A percentile compares a stretch with the other conserved stretches of the same genome.
Conservation (phyloP, 2,329 filamentous ascomycete species). For the Myotisia sp. region DNA sequence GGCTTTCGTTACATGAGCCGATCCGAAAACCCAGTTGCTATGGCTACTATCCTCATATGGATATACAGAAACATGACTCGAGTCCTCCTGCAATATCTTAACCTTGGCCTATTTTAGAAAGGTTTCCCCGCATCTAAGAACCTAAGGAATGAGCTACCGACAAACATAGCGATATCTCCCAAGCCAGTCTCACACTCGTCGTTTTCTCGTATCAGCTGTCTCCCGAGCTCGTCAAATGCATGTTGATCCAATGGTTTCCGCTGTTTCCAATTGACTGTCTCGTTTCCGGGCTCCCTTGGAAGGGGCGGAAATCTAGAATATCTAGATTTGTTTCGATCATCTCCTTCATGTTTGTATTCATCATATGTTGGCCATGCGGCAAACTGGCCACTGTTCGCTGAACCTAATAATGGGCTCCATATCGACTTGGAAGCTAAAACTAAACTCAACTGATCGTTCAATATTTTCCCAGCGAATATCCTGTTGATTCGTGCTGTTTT, state of each 20-base stretch:
- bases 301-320: conserved; percentile 20
- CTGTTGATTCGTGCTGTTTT: conserved; percentile 6
- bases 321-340: conserved; percentile 18
- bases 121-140: neutral
- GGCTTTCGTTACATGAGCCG: too few relatives aligned
- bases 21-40: neutral
- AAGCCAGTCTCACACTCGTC: neutral
- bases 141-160: conserved; percentile 1
- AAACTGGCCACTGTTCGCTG: conserved; percentile 8
- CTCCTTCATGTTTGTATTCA: conserved; percentile 22
- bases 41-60: neutral
- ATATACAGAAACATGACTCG: neutral
- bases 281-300: conserved; percentile 20
- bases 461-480: conserved; percentile 14
- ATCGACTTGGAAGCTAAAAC: conserved; percentile 19
- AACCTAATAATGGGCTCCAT: conserved; percentile 14
- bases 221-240: conserved; percentile 16
- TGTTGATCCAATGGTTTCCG: conserved; percentile 13
- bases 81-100: too few relatives aligned
- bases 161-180: neutral
- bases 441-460: conserved; percentile 15
- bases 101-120: neutral
- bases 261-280: conserved; percentile 22
- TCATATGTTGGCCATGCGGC: conserved; percentile 20
- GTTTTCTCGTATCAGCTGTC: conserved; percentile 5